Base-by-base conservation (phyloP, 257 asterid species). In the Cynanchum wilfordii region DNA sequence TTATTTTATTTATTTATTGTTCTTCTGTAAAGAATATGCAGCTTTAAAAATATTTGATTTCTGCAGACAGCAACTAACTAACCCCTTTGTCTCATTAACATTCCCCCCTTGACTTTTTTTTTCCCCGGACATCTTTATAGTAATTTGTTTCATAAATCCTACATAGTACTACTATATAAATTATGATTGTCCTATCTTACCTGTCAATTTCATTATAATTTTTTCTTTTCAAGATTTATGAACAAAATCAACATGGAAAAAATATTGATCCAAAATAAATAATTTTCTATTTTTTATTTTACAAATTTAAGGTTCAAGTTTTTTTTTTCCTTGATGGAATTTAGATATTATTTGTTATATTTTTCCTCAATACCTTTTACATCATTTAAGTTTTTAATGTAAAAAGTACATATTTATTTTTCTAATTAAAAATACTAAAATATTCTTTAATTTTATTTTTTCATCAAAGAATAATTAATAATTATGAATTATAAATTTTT, bases 31-130 rank as follows among this genome's bases (percentile, higher is more conserved):
- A 64, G 69, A 64, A 64, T 36, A 64, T 33, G 50, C 27, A 64
- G 29, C 69, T 36, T 36, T 64, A 64, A 64, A 64, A 64, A 36
- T 64, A 64, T 33, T n/a, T 24, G 42, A 5, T 13, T 40, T 30
- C 49, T 72, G 69, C n/a, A 59, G 47, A 59, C 60, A 36, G 30
- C 66, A 66, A 74, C 66, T 25, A 69, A 69, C 17, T 25, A 69
- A 69, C 17, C 49, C 50, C 16, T 64, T 64, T 64, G 69, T 64
- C 69, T 36, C 50, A 36, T 64, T 64, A 36, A 19, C 69, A 64
- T 64, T 64, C 69, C 36, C 36, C 29, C 50, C 67, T 29, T 29
- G 38, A 29, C 38, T 62, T n/a, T 30, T 60, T 16, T 29, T 7
- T 15, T 27, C 16, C 22, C 10, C 25, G 16, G 49, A 63, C 40